These are phyloP conservation scores for Kregervanrija delftensis DNA, from an alignment of 805 yeast species.

Conservation along the genomic window DNA sequence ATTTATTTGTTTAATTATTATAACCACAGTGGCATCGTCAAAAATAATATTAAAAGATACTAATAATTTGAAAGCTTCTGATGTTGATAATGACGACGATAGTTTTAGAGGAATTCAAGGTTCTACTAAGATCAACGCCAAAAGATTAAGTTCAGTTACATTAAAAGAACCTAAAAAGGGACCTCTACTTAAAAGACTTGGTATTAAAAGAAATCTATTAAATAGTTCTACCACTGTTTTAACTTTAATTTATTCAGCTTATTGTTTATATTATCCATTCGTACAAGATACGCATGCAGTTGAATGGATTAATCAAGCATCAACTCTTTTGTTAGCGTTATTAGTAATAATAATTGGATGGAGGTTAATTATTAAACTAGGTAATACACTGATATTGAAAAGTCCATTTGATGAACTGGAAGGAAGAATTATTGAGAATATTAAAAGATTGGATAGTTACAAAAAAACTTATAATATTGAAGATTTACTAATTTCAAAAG, in stretches of 20 bases:
- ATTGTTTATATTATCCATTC: slow-evolving; percentile 26
- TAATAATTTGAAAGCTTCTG: too few relatives aligned
- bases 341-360: slow-evolving; percentile 21
- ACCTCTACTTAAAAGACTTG: slow-evolving; percentile 5
- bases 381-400: slow-evolving; percentile 45
- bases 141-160: slow-evolving; percentile 22
- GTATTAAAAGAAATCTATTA: slow-evolving; percentile 14
- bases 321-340: slow-evolving; percentile 21
- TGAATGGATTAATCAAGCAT: slow-evolving; percentile 16
- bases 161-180: slow-evolving; percentile 18
- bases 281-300: slow-evolving; percentile 15
- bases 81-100: too few relatives aligned
- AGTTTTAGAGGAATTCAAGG: too few relatives aligned
- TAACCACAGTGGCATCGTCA: slow-evolving; percentile 20
- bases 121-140: slow-evolving; percentile 10
- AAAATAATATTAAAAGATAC: too few relatives aligned
- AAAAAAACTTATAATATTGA: slow-evolving; percentile 42
- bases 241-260: slow-evolving; percentile 29
- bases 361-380: slow-evolving; percentile 41
- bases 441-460: slow-evolving; percentile 45
- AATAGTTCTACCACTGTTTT: slow-evolving; percentile 38
- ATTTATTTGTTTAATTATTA: slow-evolving; percentile 18
- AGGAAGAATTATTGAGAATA: slow-evolving; percentile 34
- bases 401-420: slow-evolving; percentile 39
- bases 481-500: slow-evolving; percentile 49